Percentiles rank a stretch among this genome's conserved stretches.
These are phyloP conservation scores for Akebia trifoliata DNA, from an alignment of 164 flowering plant species.

Conservation along the genomic window DNA sequence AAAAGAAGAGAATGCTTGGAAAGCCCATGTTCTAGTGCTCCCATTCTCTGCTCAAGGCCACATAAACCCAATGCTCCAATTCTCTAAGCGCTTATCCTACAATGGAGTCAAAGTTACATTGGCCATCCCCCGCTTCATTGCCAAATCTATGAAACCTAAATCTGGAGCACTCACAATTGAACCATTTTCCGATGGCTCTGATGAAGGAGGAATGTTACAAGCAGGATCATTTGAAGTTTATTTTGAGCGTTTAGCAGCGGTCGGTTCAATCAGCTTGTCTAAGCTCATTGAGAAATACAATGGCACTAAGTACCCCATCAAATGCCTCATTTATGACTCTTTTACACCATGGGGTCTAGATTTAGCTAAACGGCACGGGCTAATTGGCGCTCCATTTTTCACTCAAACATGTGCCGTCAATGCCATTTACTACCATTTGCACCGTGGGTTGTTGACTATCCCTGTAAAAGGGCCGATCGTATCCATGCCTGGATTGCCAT, in stretches of 20 bases:
- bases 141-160: background rate
- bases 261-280: constrained; percentile 4
- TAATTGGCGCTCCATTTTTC: constrained; percentile 14
- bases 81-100: constrained; percentile 1
- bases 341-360: constrained; percentile 17
- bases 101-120: constrained; percentile 2
- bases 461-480: background rate
- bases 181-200: constrained; percentile 3
- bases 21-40: constrained; percentile 5
- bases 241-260: background rate
- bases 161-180: background rate
- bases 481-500: constrained; percentile 23
- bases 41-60: constrained; percentile 1
- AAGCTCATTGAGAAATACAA: constrained; percentile 9
- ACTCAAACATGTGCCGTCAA: constrained; percentile 15
- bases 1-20: background rate
- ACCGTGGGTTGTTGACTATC: background rate
- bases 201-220: constrained; percentile 1
- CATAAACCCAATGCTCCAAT: constrained; percentile 8
- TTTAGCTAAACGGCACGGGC: constrained; percentile 8
- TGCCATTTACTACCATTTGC: constrained; percentile 11
- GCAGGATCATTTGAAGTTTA: background rate
- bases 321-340: constrained; percentile 11
- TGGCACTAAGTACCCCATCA: background rate
- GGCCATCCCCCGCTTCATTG: background rate